These are phyloP conservation scores for Neopestalotiopsis rosae DNA, from an alignment of 2,329 filamentous ascomycete species.

Conservation along the genomic window DNA sequence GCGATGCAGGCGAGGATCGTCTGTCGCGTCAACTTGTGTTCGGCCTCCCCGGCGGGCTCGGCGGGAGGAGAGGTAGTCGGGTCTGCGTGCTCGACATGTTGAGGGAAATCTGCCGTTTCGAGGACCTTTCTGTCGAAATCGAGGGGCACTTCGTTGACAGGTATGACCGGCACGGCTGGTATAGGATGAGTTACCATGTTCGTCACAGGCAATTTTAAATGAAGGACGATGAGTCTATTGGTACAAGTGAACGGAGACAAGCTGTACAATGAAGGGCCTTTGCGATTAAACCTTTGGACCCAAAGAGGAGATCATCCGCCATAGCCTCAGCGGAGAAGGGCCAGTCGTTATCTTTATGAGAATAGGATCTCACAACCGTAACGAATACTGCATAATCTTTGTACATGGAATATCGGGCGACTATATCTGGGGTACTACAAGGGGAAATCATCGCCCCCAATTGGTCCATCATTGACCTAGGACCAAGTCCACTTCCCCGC, in stretches of 20 bases:
- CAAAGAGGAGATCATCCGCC: background rate
- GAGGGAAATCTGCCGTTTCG: background rate
- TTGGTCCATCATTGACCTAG: background rate
- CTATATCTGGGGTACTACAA: background rate
- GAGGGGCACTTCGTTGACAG: conserved; percentile 4
- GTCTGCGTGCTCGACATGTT: conserved; percentile 13
- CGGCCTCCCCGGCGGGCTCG: background rate
- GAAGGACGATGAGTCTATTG: background rate
- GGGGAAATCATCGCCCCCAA: background rate
- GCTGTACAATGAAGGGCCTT: background rate
- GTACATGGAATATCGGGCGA: background rate
- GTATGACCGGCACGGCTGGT: background rate
- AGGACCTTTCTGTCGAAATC: conserved; percentile 1
- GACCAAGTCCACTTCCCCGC: background rate
- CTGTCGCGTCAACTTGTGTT: conserved; percentile 16
- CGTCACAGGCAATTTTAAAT: background rate
- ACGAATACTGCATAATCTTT: background rate
- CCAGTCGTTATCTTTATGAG: background rate
- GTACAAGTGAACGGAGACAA: background rate
- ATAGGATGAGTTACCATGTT: background rate
- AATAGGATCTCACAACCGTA: background rate
- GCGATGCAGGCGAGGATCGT: conserved; percentile 20
- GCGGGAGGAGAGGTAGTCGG: background rate
- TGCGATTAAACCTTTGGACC: background rate
- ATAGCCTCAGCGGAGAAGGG: background rate